Base-by-base conservation (phyloP, 2,329 filamentous ascomycete genomes). In the Pseudocercospora cruenta region DNA sequence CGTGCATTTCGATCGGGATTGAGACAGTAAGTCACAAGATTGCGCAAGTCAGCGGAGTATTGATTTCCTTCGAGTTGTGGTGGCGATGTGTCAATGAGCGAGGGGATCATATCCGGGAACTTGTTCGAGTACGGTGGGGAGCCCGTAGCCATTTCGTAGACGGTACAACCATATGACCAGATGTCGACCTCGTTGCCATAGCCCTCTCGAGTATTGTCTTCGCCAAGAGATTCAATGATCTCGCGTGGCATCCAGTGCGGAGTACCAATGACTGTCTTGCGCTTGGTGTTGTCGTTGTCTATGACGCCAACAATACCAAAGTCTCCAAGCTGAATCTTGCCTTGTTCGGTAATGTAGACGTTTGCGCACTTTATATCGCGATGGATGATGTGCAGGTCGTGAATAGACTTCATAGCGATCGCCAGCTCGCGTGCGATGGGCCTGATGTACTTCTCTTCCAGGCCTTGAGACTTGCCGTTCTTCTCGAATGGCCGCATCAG, bases 191-290 rank as follows among this genome's bases (percentile, higher is more conserved):
- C 83, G 6, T 77, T 81, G 10, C 83, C 82, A 70, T 85, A 85
- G 2, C 72, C 75, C 67, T 75, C 70, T 60, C 79, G 89, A 1
- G 70, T 70, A 24, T 64, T 49, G 7, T 86, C 83, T 64, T 90
- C 87, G 71, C 91, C 62, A 26, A 71, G 21, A 21, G 62, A 43
- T 76, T 76, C 64, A 71, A 68, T 60, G 12, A 94, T 83, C 73
- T 95, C 92, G 0, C 90, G 91, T 0, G 92, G 91, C 91, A 95
- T 94, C 90, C 91, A 95, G 78, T 94, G 89, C 2, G 90, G 90
- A 0, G 92, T 95, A 22, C 92, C 92, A 63, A 94, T 91, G 58
- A 94, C 90, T 0, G 92, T 94, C 3, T 90, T 90, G 61, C 91
- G 84, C 79, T 95, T 95, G 22, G 72, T 69, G 72, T 91, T 89